Conservation (phyloP, 2,329 filamentous ascomycete genomes). For the Apiospora aurea region DNA sequence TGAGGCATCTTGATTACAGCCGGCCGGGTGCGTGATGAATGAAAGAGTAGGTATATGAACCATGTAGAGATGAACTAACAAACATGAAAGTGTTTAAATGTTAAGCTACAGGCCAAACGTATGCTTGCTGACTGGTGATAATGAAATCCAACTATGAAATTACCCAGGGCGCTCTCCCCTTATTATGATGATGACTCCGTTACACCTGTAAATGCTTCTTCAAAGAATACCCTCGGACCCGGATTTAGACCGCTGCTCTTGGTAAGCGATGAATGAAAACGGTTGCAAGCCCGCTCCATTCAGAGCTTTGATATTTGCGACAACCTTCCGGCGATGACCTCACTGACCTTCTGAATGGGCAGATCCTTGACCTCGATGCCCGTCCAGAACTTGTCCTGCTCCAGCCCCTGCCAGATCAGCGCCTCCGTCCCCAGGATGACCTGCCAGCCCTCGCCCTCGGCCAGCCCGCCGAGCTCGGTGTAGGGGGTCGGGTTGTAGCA, state of each 20-base stretch:
- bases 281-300: not conserved
- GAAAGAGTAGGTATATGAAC: no score
- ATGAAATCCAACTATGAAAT: not conserved
- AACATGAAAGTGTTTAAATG: not conserved
- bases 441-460: slow-evolving; percentile 70
- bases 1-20: slow-evolving; percentile 69
- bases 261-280: not conserved
- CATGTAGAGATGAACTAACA: not conserved
- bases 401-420: slow-evolving; percentile 78
- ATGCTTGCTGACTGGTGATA: not conserved
- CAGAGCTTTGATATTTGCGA: slow-evolving; percentile 42
- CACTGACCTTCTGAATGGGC: slow-evolving; percentile 66
- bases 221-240: not conserved
- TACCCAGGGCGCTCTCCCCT: not conserved
- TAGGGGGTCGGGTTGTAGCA: slow-evolving; percentile 79
- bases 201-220: slow-evolving; percentile 24
- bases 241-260: no score
- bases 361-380: slow-evolving; percentile 64
- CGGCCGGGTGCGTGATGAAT: slow-evolving; percentile 63
- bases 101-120: not conserved
- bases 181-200: not conserved
- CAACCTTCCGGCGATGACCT: slow-evolving; percentile 53
- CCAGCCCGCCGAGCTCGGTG: slow-evolving; percentile 70
- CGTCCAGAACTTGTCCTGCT: slow-evolving; percentile 69
- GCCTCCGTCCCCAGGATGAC: slow-evolving; percentile 80